phyloP scores from a whole-genome alignment of 78 protist genomes.

The Chrysochromulina tobinii region DNA sequence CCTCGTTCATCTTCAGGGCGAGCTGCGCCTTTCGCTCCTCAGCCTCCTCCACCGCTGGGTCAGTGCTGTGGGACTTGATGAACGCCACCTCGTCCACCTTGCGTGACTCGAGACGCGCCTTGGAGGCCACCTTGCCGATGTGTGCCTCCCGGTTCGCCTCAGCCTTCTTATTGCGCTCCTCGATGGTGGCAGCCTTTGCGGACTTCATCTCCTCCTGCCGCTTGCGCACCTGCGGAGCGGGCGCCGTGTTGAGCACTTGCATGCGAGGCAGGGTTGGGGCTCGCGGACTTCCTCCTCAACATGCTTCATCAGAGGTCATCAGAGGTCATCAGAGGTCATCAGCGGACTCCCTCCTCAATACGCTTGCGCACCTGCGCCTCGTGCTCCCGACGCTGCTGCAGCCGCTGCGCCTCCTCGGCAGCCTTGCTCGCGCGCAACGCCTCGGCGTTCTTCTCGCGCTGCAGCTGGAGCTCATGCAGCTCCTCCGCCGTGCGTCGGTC shows the following conservation, averaged over 20 bases:
- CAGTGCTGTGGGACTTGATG: background rate
- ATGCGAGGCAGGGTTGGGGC: no score
- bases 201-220: background rate
- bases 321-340: no score
- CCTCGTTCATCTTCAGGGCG: no score
- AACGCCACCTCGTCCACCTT: constrained; percentile 25
- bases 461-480: background rate
- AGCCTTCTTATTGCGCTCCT: background rate
- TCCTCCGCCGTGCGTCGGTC: background rate
- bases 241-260: no score
- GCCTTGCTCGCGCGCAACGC: background rate
- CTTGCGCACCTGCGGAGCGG: background rate
- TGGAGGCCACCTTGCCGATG: background rate
- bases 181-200: background rate
- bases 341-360: no score
- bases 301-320: no score
- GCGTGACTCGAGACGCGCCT: background rate
- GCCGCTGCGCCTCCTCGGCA: background rate
- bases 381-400: background rate
- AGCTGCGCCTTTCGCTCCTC: no score
- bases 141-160: background rate
- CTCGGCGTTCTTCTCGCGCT: background rate
- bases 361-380: background rate
- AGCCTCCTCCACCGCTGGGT: no score
- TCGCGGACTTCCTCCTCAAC: no score